A percentile compares a stretch with the other conserved stretches of the same genome.
Evolutionary conservation across 176 grass and related monocot species (phyloP).

Genomic region (Musa troglodytarum): DNA sequence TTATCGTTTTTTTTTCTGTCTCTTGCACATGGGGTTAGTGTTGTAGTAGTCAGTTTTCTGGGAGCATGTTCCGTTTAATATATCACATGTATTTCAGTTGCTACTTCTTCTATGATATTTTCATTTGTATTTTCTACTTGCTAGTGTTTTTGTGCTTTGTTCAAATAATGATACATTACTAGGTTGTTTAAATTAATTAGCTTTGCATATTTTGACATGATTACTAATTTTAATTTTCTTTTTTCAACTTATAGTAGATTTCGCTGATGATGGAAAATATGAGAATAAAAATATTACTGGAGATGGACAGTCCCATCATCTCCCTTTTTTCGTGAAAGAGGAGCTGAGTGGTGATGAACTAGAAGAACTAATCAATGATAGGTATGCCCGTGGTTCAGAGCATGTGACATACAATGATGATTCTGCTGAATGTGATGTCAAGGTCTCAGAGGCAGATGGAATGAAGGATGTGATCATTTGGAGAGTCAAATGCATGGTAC

Average conservation of each 20-base stretch:
- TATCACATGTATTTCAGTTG: no score
- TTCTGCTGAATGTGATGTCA: constrained; percentile 35
- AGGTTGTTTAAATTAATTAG: neutral
- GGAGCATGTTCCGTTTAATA: no score
- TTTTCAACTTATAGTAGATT: constrained; percentile 21
- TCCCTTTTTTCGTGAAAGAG: constrained; percentile 92
- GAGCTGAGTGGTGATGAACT: constrained; percentile 86
- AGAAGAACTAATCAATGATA: constrained; percentile 63
- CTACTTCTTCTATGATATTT: no score
- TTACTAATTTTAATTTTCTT: constrained; percentile 5
- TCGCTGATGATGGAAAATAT: constrained; percentile 25
- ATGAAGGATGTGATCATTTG: constrained; percentile 66
- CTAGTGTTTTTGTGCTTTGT: neutral
- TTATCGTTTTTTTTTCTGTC: no score
- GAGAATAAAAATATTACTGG: constrained; percentile 26
- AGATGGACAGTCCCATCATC: constrained; percentile 48
- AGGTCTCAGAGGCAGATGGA: constrained; percentile 22
- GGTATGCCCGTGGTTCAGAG: constrained; percentile 49
- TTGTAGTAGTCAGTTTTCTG: no score
- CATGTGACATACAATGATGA: constrained; percentile 37
- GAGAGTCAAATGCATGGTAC: constrained; percentile 92
- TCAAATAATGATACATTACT: neutral
- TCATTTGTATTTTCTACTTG: no score
- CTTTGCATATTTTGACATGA: neutral
- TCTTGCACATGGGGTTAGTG: no score